Evolutionary conservation across 306 rosid genomes (phyloP).

Genomic region (Begonia fuchsioides): DNA sequence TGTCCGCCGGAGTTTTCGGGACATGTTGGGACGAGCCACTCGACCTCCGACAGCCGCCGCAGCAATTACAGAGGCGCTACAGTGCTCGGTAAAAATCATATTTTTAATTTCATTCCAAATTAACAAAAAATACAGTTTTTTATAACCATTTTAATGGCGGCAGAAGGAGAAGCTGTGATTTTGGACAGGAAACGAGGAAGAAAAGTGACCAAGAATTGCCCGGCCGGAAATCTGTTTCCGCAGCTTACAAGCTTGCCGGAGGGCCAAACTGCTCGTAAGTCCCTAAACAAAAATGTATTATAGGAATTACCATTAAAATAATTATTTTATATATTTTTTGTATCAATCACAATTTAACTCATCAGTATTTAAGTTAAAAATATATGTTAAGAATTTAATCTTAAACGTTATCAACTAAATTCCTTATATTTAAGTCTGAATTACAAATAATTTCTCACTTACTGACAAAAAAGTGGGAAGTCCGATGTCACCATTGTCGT

Average conservation of each 20-base stretch:
- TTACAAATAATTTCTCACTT: not conserved
- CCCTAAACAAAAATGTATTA: too few species aligned
- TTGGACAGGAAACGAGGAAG: slow-evolving; percentile 18
- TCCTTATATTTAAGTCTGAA: not conserved
- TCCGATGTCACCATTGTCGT: not conserved
- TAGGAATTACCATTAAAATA: too few species aligned
- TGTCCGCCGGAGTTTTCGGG: slow-evolving; percentile 28
- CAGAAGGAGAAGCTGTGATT: slow-evolving; percentile 52
- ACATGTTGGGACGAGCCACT: slow-evolving; percentile 26
- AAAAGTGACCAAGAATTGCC: slow-evolving; percentile 25
- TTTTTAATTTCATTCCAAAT: not conserved
- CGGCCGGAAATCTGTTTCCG: slow-evolving; percentile 12
- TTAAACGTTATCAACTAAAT: too few species aligned
- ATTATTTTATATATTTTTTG: too few species aligned
- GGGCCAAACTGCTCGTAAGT: slow-evolving; percentile 92
- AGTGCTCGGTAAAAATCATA: slow-evolving; percentile 18
- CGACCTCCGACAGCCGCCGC: slow-evolving; percentile 12
- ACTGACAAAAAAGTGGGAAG: not conserved
- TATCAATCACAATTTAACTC: too few species aligned
- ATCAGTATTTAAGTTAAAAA: too few species aligned
- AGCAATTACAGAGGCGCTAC: too few species aligned
- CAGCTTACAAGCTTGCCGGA: slow-evolving; percentile 32
- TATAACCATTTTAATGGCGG: slow-evolving; percentile 16
- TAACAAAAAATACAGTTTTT: not conserved
- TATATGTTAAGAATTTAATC: too few species aligned